These are phyloP conservation scores for Dendrobium catenatum DNA, from an alignment of 106 monocot species.

Conservation along the genomic window DNA sequence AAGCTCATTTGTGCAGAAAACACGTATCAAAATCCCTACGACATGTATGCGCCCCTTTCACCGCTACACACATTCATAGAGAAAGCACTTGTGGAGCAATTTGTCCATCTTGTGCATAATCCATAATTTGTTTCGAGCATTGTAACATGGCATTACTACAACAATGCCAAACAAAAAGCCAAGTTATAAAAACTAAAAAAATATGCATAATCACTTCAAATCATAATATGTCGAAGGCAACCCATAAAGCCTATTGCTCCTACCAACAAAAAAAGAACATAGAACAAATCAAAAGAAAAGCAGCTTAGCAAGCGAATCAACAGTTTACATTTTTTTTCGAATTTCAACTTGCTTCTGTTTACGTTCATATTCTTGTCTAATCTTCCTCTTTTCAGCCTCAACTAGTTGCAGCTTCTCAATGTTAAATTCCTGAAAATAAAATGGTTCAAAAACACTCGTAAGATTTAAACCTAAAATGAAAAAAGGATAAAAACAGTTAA, in stretches of 20 bases:
- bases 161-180: slow-evolving; percentile 3
- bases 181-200: background rate
- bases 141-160: background rate
- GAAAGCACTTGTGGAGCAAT: background rate
- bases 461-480: background rate
- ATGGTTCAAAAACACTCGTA: background rate
- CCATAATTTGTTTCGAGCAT: background rate
- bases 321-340: slow-evolving; percentile 75
- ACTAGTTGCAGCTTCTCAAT: slow-evolving; percentile 93
- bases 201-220: background rate
- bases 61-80: background rate
- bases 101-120: background rate
- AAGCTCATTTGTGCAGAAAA: background rate
- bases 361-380: slow-evolving; percentile 80
- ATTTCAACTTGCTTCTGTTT: slow-evolving; percentile 95
- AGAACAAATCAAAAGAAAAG: background rate
- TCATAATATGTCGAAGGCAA: background rate
- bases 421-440: slow-evolving; percentile 76
- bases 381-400: slow-evolving; percentile 94
- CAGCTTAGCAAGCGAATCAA: background rate
- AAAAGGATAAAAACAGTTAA: background rate
- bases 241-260: background rate
- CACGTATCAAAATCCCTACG: background rate
- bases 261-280: background rate
- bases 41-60: background rate